A percentile compares a stretch with the other conserved stretches of the same genome.
Evolutionary conservation across 106 monocot species (phyloP).

Genomic region (Dioscorea zingiberensis): DNA sequence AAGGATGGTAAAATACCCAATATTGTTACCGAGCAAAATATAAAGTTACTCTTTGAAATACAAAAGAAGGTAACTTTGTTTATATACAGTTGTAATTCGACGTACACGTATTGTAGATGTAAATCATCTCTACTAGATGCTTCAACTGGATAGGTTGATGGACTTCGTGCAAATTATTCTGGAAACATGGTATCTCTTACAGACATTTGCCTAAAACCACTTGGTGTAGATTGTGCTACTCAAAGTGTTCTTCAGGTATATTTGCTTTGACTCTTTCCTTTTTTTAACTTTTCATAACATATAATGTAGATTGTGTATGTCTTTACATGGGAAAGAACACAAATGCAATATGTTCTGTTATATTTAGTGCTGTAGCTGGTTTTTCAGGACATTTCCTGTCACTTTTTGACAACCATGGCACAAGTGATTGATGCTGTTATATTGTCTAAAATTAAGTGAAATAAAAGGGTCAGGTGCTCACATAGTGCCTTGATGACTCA

Average conservation of each 20-base stretch:
- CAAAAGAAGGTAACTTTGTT: conserved; percentile 73
- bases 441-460: no score
- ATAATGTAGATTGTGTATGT: background rate
- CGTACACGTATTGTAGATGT: background rate
- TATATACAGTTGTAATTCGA: background rate
- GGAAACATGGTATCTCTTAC: conserved; percentile 56
- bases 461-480: no score
- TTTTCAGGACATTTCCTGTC: no score
- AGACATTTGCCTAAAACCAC: conserved; percentile 90
- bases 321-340: no score
- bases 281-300: background rate
- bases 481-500: no score
- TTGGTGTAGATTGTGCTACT: conserved; percentile 78
- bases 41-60: conserved; percentile 81
- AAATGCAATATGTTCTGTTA: no score
- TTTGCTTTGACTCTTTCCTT: conserved; percentile 4
- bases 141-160: conserved; percentile 64
- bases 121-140: background rate
- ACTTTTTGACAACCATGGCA: no score
- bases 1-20: conserved; percentile 32
- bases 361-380: no score
- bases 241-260: conserved; percentile 91
- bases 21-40: conserved; percentile 72
- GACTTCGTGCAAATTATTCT: conserved; percentile 75
- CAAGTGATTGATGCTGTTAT: no score